phyloP scores from a whole-genome alignment of 2,329 filamentous ascomycete species.

The Cercospora canescens region DNA sequence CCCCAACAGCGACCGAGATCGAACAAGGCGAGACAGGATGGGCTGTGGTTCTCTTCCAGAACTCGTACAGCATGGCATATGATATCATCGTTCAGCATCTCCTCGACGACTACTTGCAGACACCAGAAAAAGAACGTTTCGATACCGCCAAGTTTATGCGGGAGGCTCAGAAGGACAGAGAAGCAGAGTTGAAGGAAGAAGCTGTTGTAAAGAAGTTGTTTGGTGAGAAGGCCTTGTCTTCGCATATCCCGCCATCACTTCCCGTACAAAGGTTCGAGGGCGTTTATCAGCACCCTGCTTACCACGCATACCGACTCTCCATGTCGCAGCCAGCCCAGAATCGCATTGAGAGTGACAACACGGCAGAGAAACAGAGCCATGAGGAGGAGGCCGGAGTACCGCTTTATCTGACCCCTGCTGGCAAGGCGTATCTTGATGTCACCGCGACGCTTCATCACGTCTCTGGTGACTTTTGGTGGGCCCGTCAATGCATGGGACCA shows the following conservation, averaged over 20 bases:
- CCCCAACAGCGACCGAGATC: constrained; percentile 25
- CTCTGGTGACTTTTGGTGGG: constrained; percentile 18
- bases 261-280: constrained; percentile 5
- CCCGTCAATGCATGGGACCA: constrained; percentile 3
- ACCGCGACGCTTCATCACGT: constrained; percentile 15
- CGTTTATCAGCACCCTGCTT: constrained; percentile 15
- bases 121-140: constrained; percentile 3
- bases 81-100: constrained; percentile 11
- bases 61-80: constrained; percentile 15
- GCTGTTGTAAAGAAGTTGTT: constrained; percentile 12
- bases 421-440: neutral
- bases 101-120: constrained; percentile 10
- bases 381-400: neutral
- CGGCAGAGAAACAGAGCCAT: neutral
- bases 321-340: neutral
- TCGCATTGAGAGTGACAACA: neutral
- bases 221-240: neutral
- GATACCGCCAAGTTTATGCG: neutral
- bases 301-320: constrained; percentile 7
- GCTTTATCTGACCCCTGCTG: constrained; percentile 11
- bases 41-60: constrained; percentile 40
- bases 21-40: constrained; percentile 35
- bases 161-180: neutral
- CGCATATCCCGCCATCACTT: neutral
- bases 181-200: constrained; percentile 3